Evolutionary conservation across 352 stramenopile species (phyloP).

Genomic region (Phytophthora meadii): DNA sequence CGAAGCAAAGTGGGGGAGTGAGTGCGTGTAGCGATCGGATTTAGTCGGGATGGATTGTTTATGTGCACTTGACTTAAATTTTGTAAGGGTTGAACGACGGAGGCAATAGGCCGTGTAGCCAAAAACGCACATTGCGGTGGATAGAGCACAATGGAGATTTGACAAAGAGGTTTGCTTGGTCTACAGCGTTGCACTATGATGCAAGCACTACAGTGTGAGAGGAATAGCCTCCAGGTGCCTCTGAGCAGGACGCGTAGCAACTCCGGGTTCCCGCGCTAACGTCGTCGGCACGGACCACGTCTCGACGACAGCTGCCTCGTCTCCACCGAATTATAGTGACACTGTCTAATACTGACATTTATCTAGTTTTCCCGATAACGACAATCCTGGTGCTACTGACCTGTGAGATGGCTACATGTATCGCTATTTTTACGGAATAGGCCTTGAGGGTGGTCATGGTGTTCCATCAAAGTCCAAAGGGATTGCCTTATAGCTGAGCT

Average conservation of each 20-base stretch:
- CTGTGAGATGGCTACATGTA: constrained; percentile 25
- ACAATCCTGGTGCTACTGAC: constrained; percentile 4
- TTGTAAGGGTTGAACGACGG: constrained; percentile 18
- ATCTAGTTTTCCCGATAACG: background rate
- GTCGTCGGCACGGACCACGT: constrained; percentile 10
- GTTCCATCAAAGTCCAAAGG: too few species aligned
- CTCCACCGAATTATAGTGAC: constrained; percentile 30
- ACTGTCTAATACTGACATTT: background rate
- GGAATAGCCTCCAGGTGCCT: background rate
- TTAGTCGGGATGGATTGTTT: constrained; percentile 10
- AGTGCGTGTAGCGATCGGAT: constrained; percentile 15
- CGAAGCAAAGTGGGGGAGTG: background rate
- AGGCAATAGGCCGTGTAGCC: constrained; percentile 13
- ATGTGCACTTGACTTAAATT: constrained; percentile 6
- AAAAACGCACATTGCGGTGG: constrained; percentile 1
- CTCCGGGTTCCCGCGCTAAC: background rate
- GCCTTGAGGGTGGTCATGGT: constrained; percentile 6
- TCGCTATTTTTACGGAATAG: constrained; percentile 31
- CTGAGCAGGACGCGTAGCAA: constrained; percentile 14
- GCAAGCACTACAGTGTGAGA: too few species aligned
- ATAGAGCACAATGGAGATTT: constrained; percentile 5
- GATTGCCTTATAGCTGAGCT: background rate
- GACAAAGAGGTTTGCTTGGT: background rate
- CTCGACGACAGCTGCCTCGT: constrained; percentile 10
- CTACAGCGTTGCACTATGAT: background rate